A percentile compares a stretch with the other conserved stretches of the same genome.
Evolutionary conservation across 805 yeast genomes (phyloP).

Genomic region (Wickerhamomyces tratensis): DNA sequence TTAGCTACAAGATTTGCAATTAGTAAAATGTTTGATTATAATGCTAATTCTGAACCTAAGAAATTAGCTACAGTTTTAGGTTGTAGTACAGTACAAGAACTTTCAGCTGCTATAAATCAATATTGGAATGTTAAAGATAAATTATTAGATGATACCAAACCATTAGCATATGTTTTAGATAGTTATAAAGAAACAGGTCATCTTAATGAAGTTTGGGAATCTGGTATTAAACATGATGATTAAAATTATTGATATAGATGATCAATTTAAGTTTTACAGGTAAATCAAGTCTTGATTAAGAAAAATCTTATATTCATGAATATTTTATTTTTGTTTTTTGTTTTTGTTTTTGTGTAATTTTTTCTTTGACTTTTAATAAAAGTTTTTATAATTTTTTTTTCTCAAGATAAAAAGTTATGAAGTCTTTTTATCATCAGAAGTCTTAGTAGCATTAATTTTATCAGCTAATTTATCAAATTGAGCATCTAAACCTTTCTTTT

Average conservation of each 20-base stretch:
- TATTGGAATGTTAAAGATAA: constrained; percentile 37
- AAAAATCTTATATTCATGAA: no score
- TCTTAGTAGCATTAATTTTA: not conserved
- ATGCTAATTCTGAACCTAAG: constrained; percentile 13
- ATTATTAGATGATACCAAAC: constrained; percentile 28
- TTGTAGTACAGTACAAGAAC: constrained; percentile 53
- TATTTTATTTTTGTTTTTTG: no score
- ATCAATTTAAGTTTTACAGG: no score
- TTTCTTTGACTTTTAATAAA: no score
- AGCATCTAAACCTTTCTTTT: constrained; percentile 39
- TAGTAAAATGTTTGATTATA: constrained; percentile 41
- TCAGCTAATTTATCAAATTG: constrained; percentile 35
- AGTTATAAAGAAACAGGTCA: constrained; percentile 36
- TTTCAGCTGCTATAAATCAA: constrained; percentile 49
- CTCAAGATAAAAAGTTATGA: constrained; percentile 4
- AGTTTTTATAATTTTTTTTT: not conserved
- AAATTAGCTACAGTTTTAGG: constrained; percentile 60
- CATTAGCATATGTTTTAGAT: constrained; percentile 33
- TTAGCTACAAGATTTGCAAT: constrained; percentile 73
- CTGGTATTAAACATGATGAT: constrained; percentile 26
- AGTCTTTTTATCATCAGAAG: constrained; percentile 15
- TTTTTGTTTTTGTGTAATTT: no score
- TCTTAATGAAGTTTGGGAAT: constrained; percentile 58
- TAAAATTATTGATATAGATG: no score
- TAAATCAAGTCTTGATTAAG: no score